Evolutionary conservation across 805 yeast species (phyloP), one percentile per base, ranked within the genome.

Genomic region (Starmera pachycereana): DNA sequence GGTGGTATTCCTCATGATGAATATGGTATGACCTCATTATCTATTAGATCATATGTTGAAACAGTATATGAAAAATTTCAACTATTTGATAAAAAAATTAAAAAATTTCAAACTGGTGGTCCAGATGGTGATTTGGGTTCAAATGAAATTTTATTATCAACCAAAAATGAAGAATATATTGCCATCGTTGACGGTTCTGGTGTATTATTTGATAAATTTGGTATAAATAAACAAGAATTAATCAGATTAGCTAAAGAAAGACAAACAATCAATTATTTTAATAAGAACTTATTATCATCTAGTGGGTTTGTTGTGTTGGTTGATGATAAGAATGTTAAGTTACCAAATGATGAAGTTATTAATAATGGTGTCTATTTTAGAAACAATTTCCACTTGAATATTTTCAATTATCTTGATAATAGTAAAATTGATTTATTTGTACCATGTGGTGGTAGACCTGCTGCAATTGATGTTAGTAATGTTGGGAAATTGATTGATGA

Each of bases 371-470:
- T 88, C 37, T 73, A 79, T 14, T 92, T 89, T 69, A 78, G 98
- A 67, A 92, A 90, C 65, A 72, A 77, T 33, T 90, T 84, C 79
- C 98, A 90, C 60, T 69, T 86, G 49, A 75, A 78, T 49, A 59
- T 82, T 44, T 73, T 76, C 45, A 78, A 82, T 44, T 72, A 72
- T 45, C 77, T 76, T 53, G n/a, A 27, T 33, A 28, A 18, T 12
- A 72, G 75, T 35, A 71, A 72, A 29, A 71, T 88, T 45, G 88
- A 87, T 53, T 67, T 90, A 56, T 89, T 92, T 64, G 97, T 89
- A 34, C 98, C 98, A 43, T 90, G 98, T 65, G 98, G 98, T 62
- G 98, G 98, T 51, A 82, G 98, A 65, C 98, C 98, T 44, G 90
- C 85, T 52, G 94, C 97, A 16, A 79, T 90, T 60, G 94, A 89